Percentiles rank a stretch among this genome's conserved stretches.
phyloP scores from a whole-genome alignment of 1,284 basidiomycete species.

The Hymenochaete sp. region DNA sequence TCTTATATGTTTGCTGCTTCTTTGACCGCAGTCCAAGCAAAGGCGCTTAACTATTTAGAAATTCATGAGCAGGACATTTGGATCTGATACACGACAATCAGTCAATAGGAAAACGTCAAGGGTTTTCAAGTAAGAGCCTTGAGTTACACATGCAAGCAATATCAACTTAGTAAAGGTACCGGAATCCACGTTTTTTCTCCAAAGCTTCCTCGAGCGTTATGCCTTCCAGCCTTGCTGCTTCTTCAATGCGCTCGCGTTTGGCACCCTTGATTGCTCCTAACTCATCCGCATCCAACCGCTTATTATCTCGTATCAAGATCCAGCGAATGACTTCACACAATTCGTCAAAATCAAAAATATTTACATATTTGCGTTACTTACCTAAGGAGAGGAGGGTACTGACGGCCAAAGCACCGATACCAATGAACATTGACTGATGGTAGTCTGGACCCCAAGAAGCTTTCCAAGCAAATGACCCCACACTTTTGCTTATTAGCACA shows the following conservation, averaged over 20 bases:
- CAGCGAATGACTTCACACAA: constrained; percentile 28
- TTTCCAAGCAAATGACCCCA: constrained; percentile 34
- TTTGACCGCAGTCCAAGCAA: too few relatives aligned
- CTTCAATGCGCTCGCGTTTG: constrained; percentile 29
- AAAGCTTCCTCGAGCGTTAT: constrained; percentile 32
- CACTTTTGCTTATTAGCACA: constrained; percentile 20
- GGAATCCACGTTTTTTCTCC: constrained; percentile 32
- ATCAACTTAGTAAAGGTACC: constrained; percentile 33
- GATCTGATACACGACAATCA: not conserved
- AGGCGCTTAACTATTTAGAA: too few relatives aligned
- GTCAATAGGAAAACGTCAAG: not conserved
- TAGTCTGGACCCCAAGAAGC: constrained; percentile 32
- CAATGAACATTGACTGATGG: constrained; percentile 32
- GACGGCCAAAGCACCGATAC: constrained; percentile 26
- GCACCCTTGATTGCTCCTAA: constrained; percentile 26
- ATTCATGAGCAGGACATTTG: not conserved
- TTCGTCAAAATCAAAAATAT: not conserved
- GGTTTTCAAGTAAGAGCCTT: too few relatives aligned
- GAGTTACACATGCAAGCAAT: too few relatives aligned
- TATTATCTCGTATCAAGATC: constrained; percentile 30
- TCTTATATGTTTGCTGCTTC: too few relatives aligned
- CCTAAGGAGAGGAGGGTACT: constrained; percentile 24
- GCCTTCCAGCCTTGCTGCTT: constrained; percentile 31
- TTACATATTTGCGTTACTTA: constrained; percentile 20
- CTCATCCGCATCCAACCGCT: constrained; percentile 29